Conservation (phyloP, 2,329 filamentous ascomycete species). For the Fusarium sp. region DNA sequence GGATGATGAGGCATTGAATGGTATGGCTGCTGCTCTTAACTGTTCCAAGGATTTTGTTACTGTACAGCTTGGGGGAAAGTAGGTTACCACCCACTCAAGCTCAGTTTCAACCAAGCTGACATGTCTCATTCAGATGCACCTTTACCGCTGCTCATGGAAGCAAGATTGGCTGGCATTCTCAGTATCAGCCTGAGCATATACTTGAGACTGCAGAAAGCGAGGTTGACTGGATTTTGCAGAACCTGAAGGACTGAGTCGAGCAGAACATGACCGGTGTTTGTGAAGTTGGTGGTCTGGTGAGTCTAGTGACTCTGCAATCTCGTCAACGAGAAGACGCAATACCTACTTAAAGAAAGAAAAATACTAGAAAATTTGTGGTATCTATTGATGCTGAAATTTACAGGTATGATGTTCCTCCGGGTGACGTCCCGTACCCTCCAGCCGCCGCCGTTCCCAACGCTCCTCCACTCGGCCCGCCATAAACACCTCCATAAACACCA, state of each 20-base stretch:
- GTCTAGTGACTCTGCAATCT: not conserved
- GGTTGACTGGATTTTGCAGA: not conserved
- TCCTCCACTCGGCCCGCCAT: conserved; percentile 18
- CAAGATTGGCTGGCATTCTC: not conserved
- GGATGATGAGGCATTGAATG: not conserved
- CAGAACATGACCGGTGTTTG: not conserved
- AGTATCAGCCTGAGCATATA: not conserved
- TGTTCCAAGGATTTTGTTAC: not conserved
- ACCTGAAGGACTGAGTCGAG: not conserved
- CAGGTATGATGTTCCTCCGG: conserved; percentile 7
- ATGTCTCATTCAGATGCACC: not conserved
- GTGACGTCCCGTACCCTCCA: conserved; percentile 24
- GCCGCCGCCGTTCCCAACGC: conserved; percentile 11
- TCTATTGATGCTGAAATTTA: not conserved
- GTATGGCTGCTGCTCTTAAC: not conserved
- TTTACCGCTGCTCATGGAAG: not conserved
- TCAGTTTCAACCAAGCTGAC: not conserved
- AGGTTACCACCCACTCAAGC: not conserved
- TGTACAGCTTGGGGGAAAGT: not conserved
- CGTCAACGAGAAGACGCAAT: too few relatives aligned
- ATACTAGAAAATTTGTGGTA: not conserved
- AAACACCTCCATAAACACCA: conserved; percentile 31
- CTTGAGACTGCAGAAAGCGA: not conserved
- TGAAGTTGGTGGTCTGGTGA: not conserved
- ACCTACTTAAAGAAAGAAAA: too few relatives aligned